Conservation (phyloP, 805 yeast genomes). For the Naumovozyma castellii region DNA sequence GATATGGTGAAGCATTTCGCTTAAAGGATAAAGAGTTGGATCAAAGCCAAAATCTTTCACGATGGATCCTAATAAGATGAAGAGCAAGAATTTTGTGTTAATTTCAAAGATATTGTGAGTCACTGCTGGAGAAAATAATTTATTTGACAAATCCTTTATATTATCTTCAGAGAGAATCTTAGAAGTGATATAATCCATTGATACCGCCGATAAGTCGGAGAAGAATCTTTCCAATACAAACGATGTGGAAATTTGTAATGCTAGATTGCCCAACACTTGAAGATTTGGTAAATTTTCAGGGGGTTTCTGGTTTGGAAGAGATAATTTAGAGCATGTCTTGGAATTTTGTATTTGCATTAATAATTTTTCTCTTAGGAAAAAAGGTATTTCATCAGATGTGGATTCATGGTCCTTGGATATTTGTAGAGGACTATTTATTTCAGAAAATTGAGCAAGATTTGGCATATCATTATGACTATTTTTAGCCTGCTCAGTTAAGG, state of each 20-base stretch:
- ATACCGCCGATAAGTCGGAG: slow-evolving; percentile 29
- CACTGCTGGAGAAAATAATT: slow-evolving; percentile 9
- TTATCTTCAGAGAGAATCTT: slow-evolving; percentile 36
- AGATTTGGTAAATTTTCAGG: slow-evolving; percentile 32
- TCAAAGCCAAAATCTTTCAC: slow-evolving; percentile 78
- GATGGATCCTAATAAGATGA: slow-evolving; percentile 57
- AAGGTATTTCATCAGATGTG: slow-evolving; percentile 10
- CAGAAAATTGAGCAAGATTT: not conserved
- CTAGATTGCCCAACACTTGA: slow-evolving; percentile 47
- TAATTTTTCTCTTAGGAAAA: slow-evolving; percentile 30
- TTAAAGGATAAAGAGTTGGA: slow-evolving; percentile 48
- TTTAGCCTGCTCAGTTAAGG: slow-evolving; percentile 17
- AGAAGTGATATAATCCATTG: slow-evolving; percentile 43
- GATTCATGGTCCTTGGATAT: not conserved
- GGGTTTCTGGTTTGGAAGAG: slow-evolving; percentile 1
- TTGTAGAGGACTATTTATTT: not conserved
- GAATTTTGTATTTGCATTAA: slow-evolving; percentile 49
- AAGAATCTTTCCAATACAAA: slow-evolving; percentile 52
- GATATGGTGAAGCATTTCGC: slow-evolving; percentile 55
- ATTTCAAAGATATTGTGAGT: not conserved
- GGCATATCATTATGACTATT: not conserved
- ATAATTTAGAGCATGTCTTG: slow-evolving; percentile 36
- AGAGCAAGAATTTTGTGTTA: slow-evolving; percentile 34
- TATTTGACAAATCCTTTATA: slow-evolving; percentile 17
- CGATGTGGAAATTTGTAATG: slow-evolving; percentile 46